Conservation (phyloP, 1,284 basidiomycete species). For the Boletus semigastroideus region DNA sequence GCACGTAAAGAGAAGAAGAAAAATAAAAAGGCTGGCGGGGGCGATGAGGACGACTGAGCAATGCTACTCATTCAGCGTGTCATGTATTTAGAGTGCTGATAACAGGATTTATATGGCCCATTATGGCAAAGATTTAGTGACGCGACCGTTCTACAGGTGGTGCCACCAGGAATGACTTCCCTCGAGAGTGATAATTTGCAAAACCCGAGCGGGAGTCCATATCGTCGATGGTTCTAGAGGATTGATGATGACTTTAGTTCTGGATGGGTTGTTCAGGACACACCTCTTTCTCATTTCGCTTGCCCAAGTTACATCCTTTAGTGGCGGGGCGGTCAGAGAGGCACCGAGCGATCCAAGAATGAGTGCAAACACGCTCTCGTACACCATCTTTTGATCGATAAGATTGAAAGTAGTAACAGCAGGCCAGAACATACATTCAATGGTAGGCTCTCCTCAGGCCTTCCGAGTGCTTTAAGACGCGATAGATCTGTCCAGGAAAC, state of each 20-base stretch:
- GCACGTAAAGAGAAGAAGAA: conserved; percentile 79
- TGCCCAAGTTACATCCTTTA: conserved; percentile 86
- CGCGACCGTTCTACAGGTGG: conserved; percentile 4
- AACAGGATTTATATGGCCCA: neutral
- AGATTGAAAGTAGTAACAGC: neutral
- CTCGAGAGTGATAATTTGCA: conserved; percentile 68
- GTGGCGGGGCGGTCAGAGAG: conserved; percentile 60
- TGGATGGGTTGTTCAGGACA: conserved; percentile 11
- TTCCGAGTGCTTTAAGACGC: conserved; percentile 69
- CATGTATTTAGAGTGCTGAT: conserved; percentile 2
- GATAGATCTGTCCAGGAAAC: conserved; percentile 56
- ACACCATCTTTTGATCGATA: conserved; percentile 51
- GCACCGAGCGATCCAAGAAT: conserved; percentile 70
- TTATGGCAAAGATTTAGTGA: neutral
- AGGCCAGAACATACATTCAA: conserved; percentile 47
- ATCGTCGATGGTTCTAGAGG: conserved; percentile 68
- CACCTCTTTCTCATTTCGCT: conserved; percentile 85
- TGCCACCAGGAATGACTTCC: conserved; percentile 36
- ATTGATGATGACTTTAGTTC: neutral
- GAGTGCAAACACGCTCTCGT: conserved; percentile 68
- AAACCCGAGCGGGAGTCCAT: conserved; percentile 76
- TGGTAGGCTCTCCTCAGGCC: conserved; percentile 65
- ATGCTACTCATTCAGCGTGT: neutral
- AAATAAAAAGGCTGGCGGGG: conserved; percentile 40
- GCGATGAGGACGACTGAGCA: conserved; percentile 32